Base-by-base conservation (phyloP, 1,284 basidiomycete genomes). In the Ganoderma sinense region DNA sequence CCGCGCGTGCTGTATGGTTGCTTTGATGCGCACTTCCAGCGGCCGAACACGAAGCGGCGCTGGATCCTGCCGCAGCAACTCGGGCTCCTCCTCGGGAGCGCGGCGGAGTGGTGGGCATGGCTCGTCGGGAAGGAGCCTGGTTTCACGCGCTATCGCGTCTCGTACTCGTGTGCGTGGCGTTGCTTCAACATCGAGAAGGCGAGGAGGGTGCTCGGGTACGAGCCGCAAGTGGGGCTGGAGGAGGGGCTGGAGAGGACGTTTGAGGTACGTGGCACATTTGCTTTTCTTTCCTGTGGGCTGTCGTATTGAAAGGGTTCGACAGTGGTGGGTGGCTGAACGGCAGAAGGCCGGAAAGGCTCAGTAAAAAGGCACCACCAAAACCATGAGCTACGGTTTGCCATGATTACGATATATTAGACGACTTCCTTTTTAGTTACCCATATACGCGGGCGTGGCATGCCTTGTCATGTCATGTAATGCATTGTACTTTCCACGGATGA, bases 141-240 rank as follows among this genome's bases (percentile, higher is more conserved):
- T 16, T 96, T 99, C 77, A 99, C 96, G n/a, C 86, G 88, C 66
- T 97, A 92, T 82, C 91, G 94, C 75, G 95, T 98, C 39, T 89
- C 88, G 26, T 96, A 91, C 79, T 90, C 87, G 60, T 93, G 91
- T 79, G 88, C 87, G 33, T 86, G 84, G 72, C 88, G 97, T 75
- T 99, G 94, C 86, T 94, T 97, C 82, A 98, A 98, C 80, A 97
- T 97, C 65, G 97, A 99, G 84, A 97, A 96, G 84, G 96, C 97
- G 11, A 87, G 97, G 74, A 84, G 96, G 67, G 88, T 98, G 72
- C 85, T 99, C 48, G 97, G 95, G 2, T 99, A 99, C 81, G 94
- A 96, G 79, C 98, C 97, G 0, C 84, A 96, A 67, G 91, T 98
- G 16, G 94, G 96, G 2, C 77, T 99, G 39, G 91, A 96, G 73